Base-by-base conservation (phyloP, 2,329 filamentous ascomycete species). In the Fusarium sp. region DNA sequence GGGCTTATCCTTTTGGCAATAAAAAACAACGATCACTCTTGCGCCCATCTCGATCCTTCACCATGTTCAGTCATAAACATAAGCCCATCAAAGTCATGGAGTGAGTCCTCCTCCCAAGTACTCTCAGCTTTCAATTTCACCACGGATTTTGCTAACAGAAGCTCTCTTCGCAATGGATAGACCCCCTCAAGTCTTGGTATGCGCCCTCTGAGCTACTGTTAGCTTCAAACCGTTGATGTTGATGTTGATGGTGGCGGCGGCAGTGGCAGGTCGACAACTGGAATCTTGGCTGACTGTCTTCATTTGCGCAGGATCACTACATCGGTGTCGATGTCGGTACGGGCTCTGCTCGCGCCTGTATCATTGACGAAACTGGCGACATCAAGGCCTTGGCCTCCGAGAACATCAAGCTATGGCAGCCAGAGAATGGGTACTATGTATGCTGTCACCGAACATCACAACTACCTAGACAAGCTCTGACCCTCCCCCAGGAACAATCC, bases 251-350 rank as follows among this genome's bases (percentile, higher is more conserved):
- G 39, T 44, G 57, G 45, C 46, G 35, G 44, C 36, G 55, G 41
- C 38, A 11, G 48, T 26, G 32, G 28, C 22, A 44, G n/a, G 10
- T 41, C 10, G 31, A 10, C 28, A 46, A 29, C 42, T 12, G 6
- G 15, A 58, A 26, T 31, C n/a, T 50, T 50, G 51, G 35, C 67
- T 71, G 40, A 70, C 42, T 52, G 12, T 11, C 47, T 38, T 28
- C 26, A 19, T 40, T 39, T 35, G 22, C 28, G 2, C 59, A 87
- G 78, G 83, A 87, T 60, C 82, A 88, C 70, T 88, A 85, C 72
- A 85, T 98, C 73, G 94, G 94, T 60, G 92, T 99, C 69, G 95
- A 99, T 79, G 94, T 99, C 46, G 95, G 95, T 48, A 99, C 95
- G 19, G 95, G 95, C 53, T 97, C 92, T 75, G 95, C 94, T 35